These are phyloP conservation scores for Kwoniella botswanensis DNA, from an alignment of 768 basidiomycete species.

Conservation along the genomic window DNA sequence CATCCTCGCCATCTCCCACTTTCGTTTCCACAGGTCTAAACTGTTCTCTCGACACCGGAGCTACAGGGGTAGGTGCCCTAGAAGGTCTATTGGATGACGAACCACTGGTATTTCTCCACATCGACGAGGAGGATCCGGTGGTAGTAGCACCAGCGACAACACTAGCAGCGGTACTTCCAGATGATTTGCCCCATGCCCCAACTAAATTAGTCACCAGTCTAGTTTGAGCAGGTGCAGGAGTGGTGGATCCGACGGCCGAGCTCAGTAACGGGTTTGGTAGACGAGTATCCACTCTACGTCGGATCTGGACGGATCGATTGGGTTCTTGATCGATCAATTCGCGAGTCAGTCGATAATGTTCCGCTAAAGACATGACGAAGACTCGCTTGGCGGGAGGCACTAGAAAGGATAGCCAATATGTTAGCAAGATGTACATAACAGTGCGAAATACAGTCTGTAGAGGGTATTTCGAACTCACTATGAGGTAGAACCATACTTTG, in stretches of 20 bases:
- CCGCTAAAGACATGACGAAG: slow-evolving; percentile 74
- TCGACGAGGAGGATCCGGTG: neutral
- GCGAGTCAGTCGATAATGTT: slow-evolving; percentile 79
- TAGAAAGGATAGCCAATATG: slow-evolving; percentile 58
- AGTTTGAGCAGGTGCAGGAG: slow-evolving; percentile 24
- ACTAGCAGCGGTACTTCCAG: slow-evolving; percentile 20
- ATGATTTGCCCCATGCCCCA: slow-evolving; percentile 19
- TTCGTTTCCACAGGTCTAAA: neutral
- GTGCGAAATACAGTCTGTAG: too few species aligned
- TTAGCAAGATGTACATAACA: slow-evolving; percentile 48
- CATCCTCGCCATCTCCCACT: slow-evolving; percentile 10
- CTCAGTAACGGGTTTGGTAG: slow-evolving; percentile 71
- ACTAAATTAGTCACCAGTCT: slow-evolving; percentile 22
- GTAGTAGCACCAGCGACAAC: slow-evolving; percentile 7
- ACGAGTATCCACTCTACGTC: slow-evolving; percentile 80
- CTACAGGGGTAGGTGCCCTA: slow-evolving; percentile 21
- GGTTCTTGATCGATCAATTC: slow-evolving; percentile 92
- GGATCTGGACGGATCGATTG: slow-evolving; percentile 74
- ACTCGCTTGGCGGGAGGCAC: slow-evolving; percentile 79
- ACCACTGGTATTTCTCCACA: slow-evolving; percentile 1
- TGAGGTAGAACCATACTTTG: slow-evolving; percentile 48
- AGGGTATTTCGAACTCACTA: slow-evolving; percentile 7
- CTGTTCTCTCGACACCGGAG: slow-evolving; percentile 17
- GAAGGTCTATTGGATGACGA: slow-evolving; percentile 14
- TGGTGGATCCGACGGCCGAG: slow-evolving; percentile 58